A percentile compares a stretch with the other conserved stretches of the same genome.
Conservation (phyloP, 2,329 filamentous ascomycete species). For the Huntiella savannae region DNA sequence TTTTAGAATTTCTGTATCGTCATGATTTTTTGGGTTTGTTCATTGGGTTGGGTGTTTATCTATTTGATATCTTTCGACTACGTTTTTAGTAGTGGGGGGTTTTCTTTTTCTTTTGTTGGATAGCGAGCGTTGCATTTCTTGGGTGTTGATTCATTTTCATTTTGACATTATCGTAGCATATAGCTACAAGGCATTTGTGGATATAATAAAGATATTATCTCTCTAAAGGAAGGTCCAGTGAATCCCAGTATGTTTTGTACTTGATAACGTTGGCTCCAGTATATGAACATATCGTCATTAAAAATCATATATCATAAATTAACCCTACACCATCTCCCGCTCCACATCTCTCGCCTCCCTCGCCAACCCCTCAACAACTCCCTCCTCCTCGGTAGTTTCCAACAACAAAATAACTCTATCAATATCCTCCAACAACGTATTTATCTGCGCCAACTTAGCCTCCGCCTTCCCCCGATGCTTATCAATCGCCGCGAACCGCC, state of each 20-base stretch:
- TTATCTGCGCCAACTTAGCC: conserved; percentile 28
- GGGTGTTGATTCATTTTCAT: neutral
- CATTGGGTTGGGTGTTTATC: neutral
- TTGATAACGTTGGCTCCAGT: neutral
- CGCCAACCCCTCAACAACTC: conserved; percentile 30
- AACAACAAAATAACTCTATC: conserved; percentile 27
- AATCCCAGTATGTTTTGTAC: neutral
- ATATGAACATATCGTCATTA: neutral
- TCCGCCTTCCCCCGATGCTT: conserved; percentile 37
- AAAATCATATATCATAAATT: conserved; percentile 7
- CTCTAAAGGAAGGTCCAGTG: neutral
- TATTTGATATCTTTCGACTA: too few species aligned
- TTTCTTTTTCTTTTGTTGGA: too few species aligned
- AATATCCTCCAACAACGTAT: conserved; percentile 34
- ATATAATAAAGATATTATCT: too few species aligned
- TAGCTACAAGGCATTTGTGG: neutral
- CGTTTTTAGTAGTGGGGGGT: too few species aligned
- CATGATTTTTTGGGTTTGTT: neutral
- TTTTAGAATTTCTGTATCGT: neutral
- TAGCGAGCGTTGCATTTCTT: too few species aligned
- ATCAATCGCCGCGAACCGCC: conserved; percentile 30
- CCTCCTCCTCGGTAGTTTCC: conserved; percentile 27
- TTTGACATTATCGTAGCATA: neutral
- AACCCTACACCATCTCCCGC: conserved; percentile 25
- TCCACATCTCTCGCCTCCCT: conserved; percentile 33